A percentile compares a stretch with the other conserved stretches of the same genome.
Conservation (phyloP, 495 filamentous ascomycete species). For the Xylaria cubensis region DNA sequence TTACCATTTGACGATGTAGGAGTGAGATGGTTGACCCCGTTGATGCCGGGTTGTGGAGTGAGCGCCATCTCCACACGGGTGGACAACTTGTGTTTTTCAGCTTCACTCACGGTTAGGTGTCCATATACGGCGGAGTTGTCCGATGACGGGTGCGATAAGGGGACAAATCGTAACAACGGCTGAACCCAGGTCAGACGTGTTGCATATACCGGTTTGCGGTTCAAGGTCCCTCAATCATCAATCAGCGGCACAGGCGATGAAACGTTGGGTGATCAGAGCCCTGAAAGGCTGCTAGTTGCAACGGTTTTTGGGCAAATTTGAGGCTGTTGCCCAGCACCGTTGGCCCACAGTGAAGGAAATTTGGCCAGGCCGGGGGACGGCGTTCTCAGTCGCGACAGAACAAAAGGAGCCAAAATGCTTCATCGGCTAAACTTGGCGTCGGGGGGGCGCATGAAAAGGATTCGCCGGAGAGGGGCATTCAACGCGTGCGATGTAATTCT, state of each 20-base stretch:
- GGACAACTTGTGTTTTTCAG: conserved; percentile 30
- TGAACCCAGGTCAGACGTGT: conserved; percentile 1
- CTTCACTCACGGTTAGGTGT: conserved; percentile 29
- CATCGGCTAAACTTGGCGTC: conserved; percentile 12
- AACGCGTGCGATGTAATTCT: conserved; percentile 4
- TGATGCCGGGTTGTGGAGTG: conserved; percentile 38
- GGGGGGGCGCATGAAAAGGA: conserved; percentile 15
- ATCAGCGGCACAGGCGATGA: conserved; percentile 10
- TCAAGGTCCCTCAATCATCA: not conserved
- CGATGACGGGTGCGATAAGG: not conserved
- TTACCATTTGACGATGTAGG: conserved; percentile 38
- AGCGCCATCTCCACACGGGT: conserved; percentile 42
- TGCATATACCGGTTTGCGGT: not conserved
- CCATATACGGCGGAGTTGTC: conserved; percentile 32
- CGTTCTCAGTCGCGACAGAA: conserved; percentile 17
- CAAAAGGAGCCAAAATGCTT: conserved; percentile 22
- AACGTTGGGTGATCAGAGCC: not conserved
- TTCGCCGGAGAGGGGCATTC: conserved; percentile 17
- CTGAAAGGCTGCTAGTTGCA: conserved; percentile 1
- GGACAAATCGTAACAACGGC: not conserved
- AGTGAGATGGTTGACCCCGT: conserved; percentile 41
- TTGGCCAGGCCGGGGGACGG: conserved; percentile 25
- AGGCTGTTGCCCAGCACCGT: conserved; percentile 24
- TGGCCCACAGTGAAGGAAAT: conserved; percentile 25
- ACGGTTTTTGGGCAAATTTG: conserved; percentile 23